phyloP scores from a whole-genome alignment of 495 filamentous ascomycete species.

The Aspergillus haitiensis region DNA sequence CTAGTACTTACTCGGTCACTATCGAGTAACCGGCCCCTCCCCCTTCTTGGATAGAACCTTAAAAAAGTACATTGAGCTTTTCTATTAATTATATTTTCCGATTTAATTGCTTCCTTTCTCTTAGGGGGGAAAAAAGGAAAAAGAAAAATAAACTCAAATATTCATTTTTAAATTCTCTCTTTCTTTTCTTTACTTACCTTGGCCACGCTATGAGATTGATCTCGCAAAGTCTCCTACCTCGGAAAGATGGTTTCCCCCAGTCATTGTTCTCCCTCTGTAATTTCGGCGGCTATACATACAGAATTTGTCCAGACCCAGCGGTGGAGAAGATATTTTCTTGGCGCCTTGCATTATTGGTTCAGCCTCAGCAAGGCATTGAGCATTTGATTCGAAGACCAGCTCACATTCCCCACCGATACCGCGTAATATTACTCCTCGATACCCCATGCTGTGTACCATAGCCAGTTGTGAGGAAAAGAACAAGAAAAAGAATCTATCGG shows the following conservation, averaged over 20 bases:
- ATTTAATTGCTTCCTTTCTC: too few species aligned
- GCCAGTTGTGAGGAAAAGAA: background rate
- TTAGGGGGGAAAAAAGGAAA: too few species aligned
- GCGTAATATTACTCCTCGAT: constrained; percentile 15
- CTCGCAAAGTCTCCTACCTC: too few species aligned
- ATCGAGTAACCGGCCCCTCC: background rate
- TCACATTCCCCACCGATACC: constrained; percentile 25
- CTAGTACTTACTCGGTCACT: too few species aligned
- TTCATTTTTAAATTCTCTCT: too few species aligned
- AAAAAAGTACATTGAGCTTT: too few species aligned
- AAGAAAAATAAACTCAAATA: too few species aligned
- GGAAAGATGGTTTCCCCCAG: too few species aligned
- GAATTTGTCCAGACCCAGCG: constrained; percentile 27
- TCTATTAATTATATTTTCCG: too few species aligned
- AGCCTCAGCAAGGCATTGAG: constrained; percentile 20
- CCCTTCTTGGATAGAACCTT: background rate
- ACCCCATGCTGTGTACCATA: background rate
- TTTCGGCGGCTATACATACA: constrained; percentile 11
- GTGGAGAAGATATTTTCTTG: constrained; percentile 22
- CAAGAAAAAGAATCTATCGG: too few species aligned
- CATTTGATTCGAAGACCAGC: constrained; percentile 25
- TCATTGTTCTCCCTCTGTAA: background rate
- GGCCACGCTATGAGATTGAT: too few species aligned
- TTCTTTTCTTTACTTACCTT: too few species aligned
- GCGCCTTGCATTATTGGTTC: constrained; percentile 22